These are phyloP conservation scores for Venustampulla echinocandica DNA, from an alignment of 495 filamentous ascomycete genomes.

Conservation along the genomic window DNA sequence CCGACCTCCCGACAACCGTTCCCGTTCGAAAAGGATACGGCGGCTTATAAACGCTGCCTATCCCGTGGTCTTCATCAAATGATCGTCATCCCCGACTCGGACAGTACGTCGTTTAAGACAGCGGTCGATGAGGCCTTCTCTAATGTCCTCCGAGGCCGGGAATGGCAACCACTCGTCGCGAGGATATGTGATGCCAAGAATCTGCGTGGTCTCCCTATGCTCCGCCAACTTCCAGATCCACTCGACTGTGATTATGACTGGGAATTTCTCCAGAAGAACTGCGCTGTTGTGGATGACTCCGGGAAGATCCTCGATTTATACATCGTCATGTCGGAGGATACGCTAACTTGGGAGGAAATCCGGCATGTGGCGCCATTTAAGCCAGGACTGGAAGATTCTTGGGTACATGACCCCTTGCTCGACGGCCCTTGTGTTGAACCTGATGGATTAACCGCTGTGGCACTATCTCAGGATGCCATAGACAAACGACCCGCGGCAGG, in stretches of 20 bases:
- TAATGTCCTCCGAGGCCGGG: constrained; percentile 36
- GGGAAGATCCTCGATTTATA: constrained; percentile 48
- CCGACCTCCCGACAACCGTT: constrained; percentile 42
- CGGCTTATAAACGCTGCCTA: constrained; percentile 47
- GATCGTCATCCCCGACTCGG: constrained; percentile 38
- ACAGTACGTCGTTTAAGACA: constrained; percentile 36
- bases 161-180: constrained; percentile 47
- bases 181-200: constrained; percentile 45
- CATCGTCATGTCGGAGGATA: constrained; percentile 42
- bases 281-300: constrained; percentile 39
- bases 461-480: constrained; percentile 18
- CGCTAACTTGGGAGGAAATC: constrained; percentile 37
- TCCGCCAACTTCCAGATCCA: constrained; percentile 36
- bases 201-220: constrained; percentile 47
- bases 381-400: constrained; percentile 40
- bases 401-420: constrained; percentile 39
- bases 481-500: constrained; percentile 37
- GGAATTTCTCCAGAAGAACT: constrained; percentile 39
- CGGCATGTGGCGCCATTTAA: constrained; percentile 36
- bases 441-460: not conserved
- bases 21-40: constrained; percentile 51
- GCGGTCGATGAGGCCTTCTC: constrained; percentile 41
- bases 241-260: constrained; percentile 33
- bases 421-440: constrained; percentile 24
- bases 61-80: constrained; percentile 47